Evolutionary conservation across 495 filamentous ascomycete genomes (phyloP), one percentile per base, ranked within the genome.

Genomic region (Hyaloscypha finlandica): DNA sequence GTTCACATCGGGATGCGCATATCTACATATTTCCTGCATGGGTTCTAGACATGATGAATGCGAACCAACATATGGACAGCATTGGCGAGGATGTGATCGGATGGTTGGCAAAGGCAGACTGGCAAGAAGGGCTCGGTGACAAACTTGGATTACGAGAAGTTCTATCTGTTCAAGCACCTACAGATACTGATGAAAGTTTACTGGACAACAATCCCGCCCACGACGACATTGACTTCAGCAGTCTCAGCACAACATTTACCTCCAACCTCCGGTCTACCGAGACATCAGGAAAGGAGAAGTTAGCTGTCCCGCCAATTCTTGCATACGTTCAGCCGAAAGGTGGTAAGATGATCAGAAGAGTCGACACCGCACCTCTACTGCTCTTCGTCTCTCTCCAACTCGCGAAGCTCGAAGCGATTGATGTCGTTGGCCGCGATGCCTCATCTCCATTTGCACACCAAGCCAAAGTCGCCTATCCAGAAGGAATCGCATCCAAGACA

Each of bases 11-110:
- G 5, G 94, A 97, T 74, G 90, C 94, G 4, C 93, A 97, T 70
- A 87, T 97, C 65, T 99, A 98, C 73, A 83, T 98, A 70, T 90
- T 98, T 69, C 95, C 95, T 0, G 86, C 88, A 69, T 98, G 96
- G 95, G 86, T 96, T 8, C 83, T 93, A 69, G 87, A 93, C n/a
- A 86, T 97, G 72, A 84, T 94, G 31, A 82, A 82, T 59, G 80
- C 79, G 31, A 94, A 98, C 67, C 89, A 94, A 22, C 86, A 81
- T 22, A 84, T 98, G 54, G 90, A 97, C 60, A 94, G 86, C 51
- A 86, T 99, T 62, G 89, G 90, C 60, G 95, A 99, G 78, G 96
- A 98, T 71, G 84, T 97, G 22, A 77, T 99, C 20, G 94, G 94
- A 14, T 96, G 90, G 89, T 96, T 93, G 94, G 92, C 93, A 14